Percentiles rank a stretch among this genome's conserved stretches.
Conservation (phyloP, 1,284 basidiomycete species). For the Xerocomus minutiporus region DNA sequence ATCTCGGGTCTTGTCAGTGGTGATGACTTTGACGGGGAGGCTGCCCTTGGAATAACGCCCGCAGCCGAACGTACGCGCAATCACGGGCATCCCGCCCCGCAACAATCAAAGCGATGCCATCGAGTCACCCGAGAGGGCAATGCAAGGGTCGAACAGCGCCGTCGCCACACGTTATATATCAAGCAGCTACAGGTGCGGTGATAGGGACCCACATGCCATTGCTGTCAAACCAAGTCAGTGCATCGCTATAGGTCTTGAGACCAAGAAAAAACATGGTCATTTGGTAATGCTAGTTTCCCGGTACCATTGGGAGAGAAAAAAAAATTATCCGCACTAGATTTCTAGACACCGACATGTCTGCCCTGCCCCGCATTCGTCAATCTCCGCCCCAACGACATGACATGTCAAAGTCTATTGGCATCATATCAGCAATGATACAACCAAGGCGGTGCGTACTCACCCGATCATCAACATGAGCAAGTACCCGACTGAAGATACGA, state of each 20-base stretch:
- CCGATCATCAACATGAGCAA: conserved; percentile 19
- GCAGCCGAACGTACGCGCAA: not conserved
- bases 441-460: conserved; percentile 11
- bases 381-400: not conserved
- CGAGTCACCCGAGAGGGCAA: not conserved
- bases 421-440: not conserved
- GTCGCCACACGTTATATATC: not conserved
- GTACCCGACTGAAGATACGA: conserved; percentile 21
- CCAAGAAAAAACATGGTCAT: not conserved
- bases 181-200: not conserved
- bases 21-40: too few relatives aligned
- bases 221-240: not conserved
- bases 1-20: too few relatives aligned
- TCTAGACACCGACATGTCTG: not conserved
- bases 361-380: not conserved
- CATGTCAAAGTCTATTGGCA: not conserved
- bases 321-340: not conserved
- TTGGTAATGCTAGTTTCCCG: not conserved
- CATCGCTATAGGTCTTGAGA: not conserved
- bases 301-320: not conserved
- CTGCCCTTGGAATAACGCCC: too few relatives aligned
- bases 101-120: not conserved
- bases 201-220: not conserved
- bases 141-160: not conserved
- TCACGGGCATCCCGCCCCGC: not conserved